Base-by-base conservation (phyloP, 2,329 filamentous ascomycete genomes). In the Talaromyces sp. region DNA sequence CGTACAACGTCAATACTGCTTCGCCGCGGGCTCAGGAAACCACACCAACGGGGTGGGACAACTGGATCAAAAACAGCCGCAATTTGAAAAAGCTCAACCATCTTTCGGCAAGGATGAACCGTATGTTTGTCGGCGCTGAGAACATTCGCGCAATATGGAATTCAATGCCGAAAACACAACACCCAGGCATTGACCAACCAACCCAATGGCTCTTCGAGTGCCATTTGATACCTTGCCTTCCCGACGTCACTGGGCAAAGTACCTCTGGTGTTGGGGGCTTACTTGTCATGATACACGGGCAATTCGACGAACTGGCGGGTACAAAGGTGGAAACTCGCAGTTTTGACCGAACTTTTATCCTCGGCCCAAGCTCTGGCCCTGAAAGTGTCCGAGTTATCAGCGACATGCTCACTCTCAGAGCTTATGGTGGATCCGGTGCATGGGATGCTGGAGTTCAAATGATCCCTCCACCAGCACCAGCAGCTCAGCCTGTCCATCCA, bases 161-260 rank as follows among this genome's bases (percentile, higher is more conserved):
- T 58, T 77, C 78, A 3, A 80, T 96, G 3, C 92, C 92, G 0
- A 76, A 79, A 46, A 93, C 91, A 9, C 84, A 83, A 51, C 92
- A 96, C 70, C 88, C 91, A 1, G 83, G 88, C 67, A 83, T 81
- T 54, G 76, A 82, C 1, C 84, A 90, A 53, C 76, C 86, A 12
- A 80, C 84, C 68, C 89, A 92, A 67, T 96, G 91, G 81, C 84
- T 91, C 57, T 86, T 96, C 70, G 91, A 96, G 74, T 92, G 90
- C 65, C 88, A 91, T 67, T 83, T 88, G 17, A 79, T 92, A 35
- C 84, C 87, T 1, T 86, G 88, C 35, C 81, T 95, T 26, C 82
- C 83, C 2, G 91, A 95, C 66, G 87, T 86, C 2, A 83, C 81
- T 12, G 85, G 86, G 1, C 75, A 87, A 64, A 87, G 81, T 62